A percentile compares a stretch with the other conserved stretches of the same genome.
Evolutionary conservation across 2,329 filamentous ascomycete genomes (phyloP).

Genomic region (Falciphora oryzae): DNA sequence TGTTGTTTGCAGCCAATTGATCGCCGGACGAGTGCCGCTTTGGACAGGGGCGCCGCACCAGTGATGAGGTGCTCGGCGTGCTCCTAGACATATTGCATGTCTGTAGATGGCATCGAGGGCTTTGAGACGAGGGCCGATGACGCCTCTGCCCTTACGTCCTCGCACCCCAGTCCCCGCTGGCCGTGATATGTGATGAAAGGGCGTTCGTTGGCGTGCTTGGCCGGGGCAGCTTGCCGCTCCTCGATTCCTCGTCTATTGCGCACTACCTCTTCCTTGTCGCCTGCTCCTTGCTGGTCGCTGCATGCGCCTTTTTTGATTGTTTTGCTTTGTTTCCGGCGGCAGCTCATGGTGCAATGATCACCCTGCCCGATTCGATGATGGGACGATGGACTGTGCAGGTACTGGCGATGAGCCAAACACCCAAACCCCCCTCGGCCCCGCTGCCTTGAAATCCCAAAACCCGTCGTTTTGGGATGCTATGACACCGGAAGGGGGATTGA

Average conservation of each 20-base stretch:
- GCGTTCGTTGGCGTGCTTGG: neutral
- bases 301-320: neutral
- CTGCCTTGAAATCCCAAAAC: neutral
- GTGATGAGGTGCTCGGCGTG: no score
- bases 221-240: neutral
- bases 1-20: no score
- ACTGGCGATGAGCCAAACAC: neutral
- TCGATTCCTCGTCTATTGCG: neutral
- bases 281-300: neutral
- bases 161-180: no score
- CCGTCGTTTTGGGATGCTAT: neutral
- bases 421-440: no score
- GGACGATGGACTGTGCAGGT: neutral
- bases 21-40: no score
- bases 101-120: no score
- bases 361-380: neutral
- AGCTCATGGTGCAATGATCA: neutral
- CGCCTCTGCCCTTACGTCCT: no score
- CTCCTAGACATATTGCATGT: no score
- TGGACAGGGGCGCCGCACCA: no score
- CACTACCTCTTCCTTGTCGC: neutral
- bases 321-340: neutral
- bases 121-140: no score
- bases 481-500: neutral
- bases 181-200: no score